Evolutionary conservation across 768 basidiomycete genomes (phyloP), one percentile per base, ranked within the genome.

Genomic region (Psilocybe tampanensis): DNA sequence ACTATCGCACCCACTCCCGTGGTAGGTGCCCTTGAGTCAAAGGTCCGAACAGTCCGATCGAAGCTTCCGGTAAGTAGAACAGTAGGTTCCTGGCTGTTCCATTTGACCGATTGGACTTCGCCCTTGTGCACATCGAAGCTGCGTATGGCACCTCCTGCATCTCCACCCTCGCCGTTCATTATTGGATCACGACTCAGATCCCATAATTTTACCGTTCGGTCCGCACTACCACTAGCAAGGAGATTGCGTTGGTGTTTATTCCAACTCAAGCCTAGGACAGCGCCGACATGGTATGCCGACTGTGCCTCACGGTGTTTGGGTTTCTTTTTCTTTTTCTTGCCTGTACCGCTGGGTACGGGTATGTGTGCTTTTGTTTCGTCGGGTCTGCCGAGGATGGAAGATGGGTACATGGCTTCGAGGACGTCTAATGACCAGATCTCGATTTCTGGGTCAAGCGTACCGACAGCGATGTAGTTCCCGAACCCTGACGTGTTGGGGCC

Each of bases 341-440:
- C 95, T 2, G 92, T 95, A n/a, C 94, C 95, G 0, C 85, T 80
- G 1, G 92, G 87, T 7, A 79, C 78, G 0, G 92, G 90, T 4
- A 92, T 76, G 65, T 93, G 92, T 13, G 88, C 86, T 55, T 88
- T 84, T 13, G 90, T 89, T 64, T 86, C 83, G 64, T 95, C 91
- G 0, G 92, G 92, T 41, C 94, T 86, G 22, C 97, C 97, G 32
- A 99, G 86, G 56, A 99, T 86, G 54, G 89, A 86, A 60, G 89
- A 86, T 0, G 97, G 97, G 70, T 96, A 98, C 79, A 98, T 88
- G 18, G 92, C 87, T 66, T 98, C 96, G 47, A 99, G 81, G 26
- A 90, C 80, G 70, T 98, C 95, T 50, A 98, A 80, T 15, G 94
- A 95, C 94, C 95, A 99, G 64, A 99, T 96, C 73, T 99, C 97